Evolutionary conservation across 2,329 filamentous ascomycete genomes (phyloP).

Genomic region (Periconia sp.): DNA sequence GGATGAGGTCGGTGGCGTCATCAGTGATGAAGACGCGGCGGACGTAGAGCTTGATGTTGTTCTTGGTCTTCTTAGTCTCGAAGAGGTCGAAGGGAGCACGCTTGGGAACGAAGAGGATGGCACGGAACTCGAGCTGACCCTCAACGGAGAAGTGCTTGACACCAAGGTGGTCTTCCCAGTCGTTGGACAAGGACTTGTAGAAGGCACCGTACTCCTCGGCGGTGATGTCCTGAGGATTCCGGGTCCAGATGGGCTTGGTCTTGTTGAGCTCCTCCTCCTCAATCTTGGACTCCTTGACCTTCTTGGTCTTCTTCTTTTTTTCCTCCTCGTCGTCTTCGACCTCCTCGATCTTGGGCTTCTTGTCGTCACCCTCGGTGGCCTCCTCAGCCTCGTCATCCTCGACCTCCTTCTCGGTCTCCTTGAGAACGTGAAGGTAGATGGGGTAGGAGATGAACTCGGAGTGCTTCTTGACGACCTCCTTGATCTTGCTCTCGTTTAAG

Average conservation of each 20-base stretch:
- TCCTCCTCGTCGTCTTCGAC: slow-evolving; percentile 83
- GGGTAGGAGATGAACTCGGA: slow-evolving; percentile 99
- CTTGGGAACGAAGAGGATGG: slow-evolving; percentile 99
- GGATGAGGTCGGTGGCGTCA: slow-evolving; percentile 97
- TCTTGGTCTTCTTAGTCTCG: slow-evolving; percentile 99
- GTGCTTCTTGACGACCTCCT: slow-evolving; percentile 99
- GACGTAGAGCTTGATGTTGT: slow-evolving; percentile 99
- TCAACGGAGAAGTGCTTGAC: slow-evolving; percentile 99
- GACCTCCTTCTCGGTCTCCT: slow-evolving; percentile 99
- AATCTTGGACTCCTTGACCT: slow-evolving; percentile 96
- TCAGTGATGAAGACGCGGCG: slow-evolving; percentile 99
- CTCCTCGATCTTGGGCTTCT: slow-evolving; percentile 96
- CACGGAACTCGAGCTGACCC: slow-evolving; percentile 99
- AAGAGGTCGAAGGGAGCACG: slow-evolving; percentile 99
- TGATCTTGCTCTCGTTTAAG: slow-evolving; percentile 98
- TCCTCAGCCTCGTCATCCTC: slow-evolving; percentile 85
- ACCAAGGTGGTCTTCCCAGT: slow-evolving; percentile 99
- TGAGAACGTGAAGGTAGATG: slow-evolving; percentile 99
- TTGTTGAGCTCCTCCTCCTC: slow-evolving; percentile 99
- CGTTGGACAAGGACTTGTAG: slow-evolving; percentile 99
- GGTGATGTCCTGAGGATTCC: slow-evolving; percentile 93
- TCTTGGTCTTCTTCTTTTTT: slow-evolving; percentile 98
- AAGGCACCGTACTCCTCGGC: slow-evolving; percentile 97
- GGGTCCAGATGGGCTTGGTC: slow-evolving; percentile 99
- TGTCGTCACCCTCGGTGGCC: slow-evolving; percentile 70